Base-by-base conservation (phyloP, 495 filamentous ascomycete species). In the Neurospora sp. region DNA sequence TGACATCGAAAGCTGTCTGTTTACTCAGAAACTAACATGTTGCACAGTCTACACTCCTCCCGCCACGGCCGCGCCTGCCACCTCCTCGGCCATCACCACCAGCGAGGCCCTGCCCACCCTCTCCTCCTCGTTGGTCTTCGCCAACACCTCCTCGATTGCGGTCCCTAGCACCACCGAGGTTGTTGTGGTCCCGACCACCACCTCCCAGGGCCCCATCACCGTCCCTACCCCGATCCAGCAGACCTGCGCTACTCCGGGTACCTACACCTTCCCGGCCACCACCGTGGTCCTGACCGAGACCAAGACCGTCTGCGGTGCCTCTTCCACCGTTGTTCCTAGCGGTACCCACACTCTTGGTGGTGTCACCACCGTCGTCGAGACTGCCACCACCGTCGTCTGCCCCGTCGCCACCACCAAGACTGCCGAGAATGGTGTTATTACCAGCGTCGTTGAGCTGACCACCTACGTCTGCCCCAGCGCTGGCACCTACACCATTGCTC, bases 401-500 rank as follows among this genome's bases (percentile, higher is more conserved):
- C 92, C 92, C 42, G 89, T 90, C 76, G 92, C 91, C 75, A 91
- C 90, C 71, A 88, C 90, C 78, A 81, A 83, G 54, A 90, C 88
- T 79, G 54, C 54, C 54, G 83, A 84, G 80, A 86, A 85, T 77
- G 86, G 86, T 77, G 89, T 90, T 46, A 88, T 87, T 62, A 93
- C 89, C 85, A 93, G 87, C 84, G 83, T 92, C 78, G 88, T 92
- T 79, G 86, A 87, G 82, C 90, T 87, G 77, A 92, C 90, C 77
- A 92, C 90, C 78, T 94, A 91, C 81, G 88, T 90, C 77, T 94
- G 92, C 90, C 91, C 93, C 76, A 84, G 84, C 54, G 85, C 92
- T 79, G 92, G 92, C 81, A 94, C 91, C 72, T 94, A 94, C 86
- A 93, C 90, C 79, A 90, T 95, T 77, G 90, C 88, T 76, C 91